Evolutionary conservation across 2,329 filamentous ascomycete species (phyloP), one percentile per base, ranked within the genome.

Genomic region (Phialophora expanda): DNA sequence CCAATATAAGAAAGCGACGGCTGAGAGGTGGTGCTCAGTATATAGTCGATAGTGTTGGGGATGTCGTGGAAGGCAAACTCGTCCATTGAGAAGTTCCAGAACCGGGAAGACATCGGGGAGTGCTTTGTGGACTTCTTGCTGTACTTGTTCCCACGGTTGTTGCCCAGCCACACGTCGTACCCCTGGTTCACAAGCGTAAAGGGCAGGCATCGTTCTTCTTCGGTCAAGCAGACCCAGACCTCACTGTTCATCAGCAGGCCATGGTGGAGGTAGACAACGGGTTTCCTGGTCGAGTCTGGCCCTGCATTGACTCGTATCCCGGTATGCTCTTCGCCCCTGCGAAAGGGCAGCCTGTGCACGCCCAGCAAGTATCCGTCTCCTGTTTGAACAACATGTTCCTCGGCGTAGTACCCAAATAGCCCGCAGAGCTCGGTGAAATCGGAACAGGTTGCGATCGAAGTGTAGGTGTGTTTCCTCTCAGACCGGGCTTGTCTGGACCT

Each of bases 31-130:
- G 91, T 91, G 48, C 89, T 87, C 24, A 99, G 85, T 66, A 99
- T 91, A 76, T 99, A 98, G 61, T 89, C 85, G 74, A 99, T 98
- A 70, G 89, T 94, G 78, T 99, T 90, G 1, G 95, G 95, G 66
- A 99, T 97, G 77, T 99, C 95, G 76, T 98, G 88, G 74, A 99
- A 96, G 56, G 95, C 95, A 76, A 99, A 99, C 75, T 99, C 91
- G 76, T 99, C 95, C 75, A 99, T 98, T 59, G 92, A 97, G 76
- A 99, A 99, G 77, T 97, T 90, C 95, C 95, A 99, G 77, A 99
- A 99, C 14, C 87, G 84, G 44, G 85, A 81, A 2, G 90, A 89
- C 0, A 87, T 89, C 0, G 95, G 93, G 0, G 92, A 89, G 69
- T 84, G 83, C 66, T 89, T 85, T 59, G 93, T 87, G 2, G 89